Evolutionary conservation across 139 green algal species (phyloP), one percentile per base, ranked within the genome.

Genomic region (Tetradesmus obliquus): DNA sequence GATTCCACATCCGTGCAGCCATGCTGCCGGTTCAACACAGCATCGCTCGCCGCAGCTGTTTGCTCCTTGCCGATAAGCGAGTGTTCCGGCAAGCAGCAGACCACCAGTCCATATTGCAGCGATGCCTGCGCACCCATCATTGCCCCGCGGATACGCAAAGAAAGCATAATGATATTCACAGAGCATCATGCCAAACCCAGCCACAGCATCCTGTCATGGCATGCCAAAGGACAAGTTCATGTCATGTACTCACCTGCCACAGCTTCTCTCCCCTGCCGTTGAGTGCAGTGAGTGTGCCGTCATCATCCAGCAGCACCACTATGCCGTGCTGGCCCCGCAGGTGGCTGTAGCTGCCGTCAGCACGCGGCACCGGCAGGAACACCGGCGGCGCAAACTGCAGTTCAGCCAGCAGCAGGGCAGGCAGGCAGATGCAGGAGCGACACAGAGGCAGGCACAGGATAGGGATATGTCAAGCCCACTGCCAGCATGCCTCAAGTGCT

Each of bases 271-370:
- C 97, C 8, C 85, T 69, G 0, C 86, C 79, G 79, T 94, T 91
- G 81, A 97, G 96, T 2, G 96, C 95, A 0, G 95, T 98, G 12
- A 99, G 72, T 83, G 98, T 95, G 3, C 98, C 98, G 57, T 94
- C 93, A 92, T 94, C 97, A 92, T 94, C 98, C 13, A 98, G 85
- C 89, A 98, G 97, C 2, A 98, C 94, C 0, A 95, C 83, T 13
- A 97, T 83, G 92, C 94, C 90, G 93, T 94, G 87, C 55, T 93
- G 88, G 55, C 92, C 62, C 57, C 91, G 71, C 19, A 91, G 55
- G 12, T 91, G 83, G 10, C 89, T 89, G 87, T 95, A 93, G 45
- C 94, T 93, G 5, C 96, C 95, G 22, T 90, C 55, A 54, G 93
- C 86, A 53, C 94, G 92, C 2, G 96, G 94, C 76, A 97, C 79